Evolutionary conservation across 805 yeast species (phyloP), one percentile per base, ranked within the genome.

Genomic region (Candida pseudofarinosa): DNA sequence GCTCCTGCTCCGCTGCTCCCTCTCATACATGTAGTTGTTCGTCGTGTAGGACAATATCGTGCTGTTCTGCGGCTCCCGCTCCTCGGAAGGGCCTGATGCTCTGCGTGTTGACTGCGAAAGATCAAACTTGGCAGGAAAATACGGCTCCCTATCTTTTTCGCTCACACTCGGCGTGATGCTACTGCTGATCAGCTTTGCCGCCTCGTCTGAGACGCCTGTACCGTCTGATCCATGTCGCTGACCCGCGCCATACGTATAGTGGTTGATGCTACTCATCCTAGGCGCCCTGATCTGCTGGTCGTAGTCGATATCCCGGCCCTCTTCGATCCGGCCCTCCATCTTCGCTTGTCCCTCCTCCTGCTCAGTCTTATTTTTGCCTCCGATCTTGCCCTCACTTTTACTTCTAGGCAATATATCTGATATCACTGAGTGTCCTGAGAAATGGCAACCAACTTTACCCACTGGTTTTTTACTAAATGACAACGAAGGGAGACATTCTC

Each of bases 251-350:
- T 55, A 57, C 15, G 62, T 61, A 42, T 60, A 61, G 39, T 54
- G 58, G 35, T 53, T 56, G 40, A 55, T 52, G 48, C 49, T 65
- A n/a, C 71, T 64, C 77, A 76, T 73, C 39, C 80, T 55, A 8
- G 81, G 81, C 30, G 80, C 79, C 44, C 81, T 56, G 38, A 77
- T 77, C 50, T 75, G 76, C 45, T 76, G 79, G 49, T 76, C 77
- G 48, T 76, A 76, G 53, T 76, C 69, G 45, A 70, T 43, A 30
- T 55, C 53, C 37, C 49, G 54, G 14, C 40, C 37, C 4, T 37
- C 28, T 2, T 33, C 38, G 30, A 18, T 19, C 3, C 8, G 14
- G 4, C 40, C 33, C 37, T 18, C 37, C 19, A 3, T 20, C 4
- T 16, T 20, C 16, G 17, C 20, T 16, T 26, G 4, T 20, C n/a